phyloP scores from a whole-genome alignment of 129 eudicot species.

The Flaveria linearis region DNA sequence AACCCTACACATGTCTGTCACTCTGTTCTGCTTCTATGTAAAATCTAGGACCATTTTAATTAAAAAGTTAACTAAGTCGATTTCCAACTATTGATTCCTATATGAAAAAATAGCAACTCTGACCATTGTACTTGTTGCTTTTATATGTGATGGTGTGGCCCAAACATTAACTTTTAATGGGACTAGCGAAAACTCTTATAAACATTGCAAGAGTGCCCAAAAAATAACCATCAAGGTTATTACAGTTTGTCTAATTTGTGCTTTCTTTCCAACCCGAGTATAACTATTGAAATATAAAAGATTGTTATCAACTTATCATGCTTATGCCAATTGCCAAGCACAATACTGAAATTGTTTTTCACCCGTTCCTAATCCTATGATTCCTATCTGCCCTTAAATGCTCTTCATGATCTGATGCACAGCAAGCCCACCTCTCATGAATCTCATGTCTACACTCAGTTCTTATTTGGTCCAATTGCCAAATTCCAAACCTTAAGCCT shows the following conservation, averaged over 20 bases:
- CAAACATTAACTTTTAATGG: neutral
- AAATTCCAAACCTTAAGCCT: neutral
- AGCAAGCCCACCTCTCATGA: neutral
- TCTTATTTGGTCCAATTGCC: neutral
- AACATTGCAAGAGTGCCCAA: neutral
- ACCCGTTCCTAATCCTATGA: neutral
- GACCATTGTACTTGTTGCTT: neutral
- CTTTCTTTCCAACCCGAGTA: neutral
- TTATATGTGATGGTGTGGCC: neutral
- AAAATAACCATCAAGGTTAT: neutral
- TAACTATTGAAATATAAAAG: neutral
- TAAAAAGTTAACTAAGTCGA: neutral
- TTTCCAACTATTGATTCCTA: neutral
- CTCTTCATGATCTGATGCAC: neutral
- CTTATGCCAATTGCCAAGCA: neutral
- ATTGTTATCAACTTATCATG: neutral
- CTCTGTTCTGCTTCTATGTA: neutral
- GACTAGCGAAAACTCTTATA: slow-evolving; percentile 2
- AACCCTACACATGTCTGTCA: neutral
- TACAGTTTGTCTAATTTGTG: neutral
- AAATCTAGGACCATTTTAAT: neutral
- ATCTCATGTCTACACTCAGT: neutral
- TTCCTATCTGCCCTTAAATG: slow-evolving; percentile 1
- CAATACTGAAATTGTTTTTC: neutral
- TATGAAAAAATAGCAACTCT: neutral